phyloP scores from a whole-genome alignment of 1,139 yeast genomes.

The Geotrichum siamense region DNA sequence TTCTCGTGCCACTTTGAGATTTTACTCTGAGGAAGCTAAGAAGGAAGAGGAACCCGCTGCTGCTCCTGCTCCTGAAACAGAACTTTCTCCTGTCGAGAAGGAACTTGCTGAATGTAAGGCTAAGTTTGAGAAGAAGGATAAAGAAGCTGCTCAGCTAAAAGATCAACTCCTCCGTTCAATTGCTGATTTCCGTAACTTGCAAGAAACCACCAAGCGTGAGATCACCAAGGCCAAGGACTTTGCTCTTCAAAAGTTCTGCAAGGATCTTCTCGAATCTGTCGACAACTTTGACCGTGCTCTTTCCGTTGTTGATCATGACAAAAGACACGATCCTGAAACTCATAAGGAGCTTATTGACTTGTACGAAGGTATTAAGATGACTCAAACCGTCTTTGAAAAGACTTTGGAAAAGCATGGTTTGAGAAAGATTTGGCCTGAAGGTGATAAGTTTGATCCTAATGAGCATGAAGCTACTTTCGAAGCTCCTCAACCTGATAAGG shows the following conservation, averaged over 20 bases:
- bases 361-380: constrained; percentile 88
- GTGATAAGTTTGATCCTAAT: constrained; percentile 83
- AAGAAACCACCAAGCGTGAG: constrained; percentile 84
- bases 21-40: constrained; percentile 5
- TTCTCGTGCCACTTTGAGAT: too few species aligned
- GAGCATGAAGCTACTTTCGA: constrained; percentile 91
- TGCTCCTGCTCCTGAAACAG: constrained; percentile 16
- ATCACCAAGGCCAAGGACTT: constrained; percentile 81
- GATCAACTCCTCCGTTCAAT: constrained; percentile 76
- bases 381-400: constrained; percentile 78
- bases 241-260: constrained; percentile 89
- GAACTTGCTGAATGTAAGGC: constrained; percentile 38
- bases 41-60: constrained; percentile 21
- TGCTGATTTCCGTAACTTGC: constrained; percentile 90
- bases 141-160: constrained; percentile 74
- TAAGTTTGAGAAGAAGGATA: constrained; percentile 60
- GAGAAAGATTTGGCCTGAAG: constrained; percentile 72
- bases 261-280: constrained; percentile 79
- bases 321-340: constrained; percentile 30
- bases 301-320: constrained; percentile 60
- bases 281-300: constrained; percentile 90
- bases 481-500: constrained; percentile 79
- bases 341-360: constrained; percentile 60
- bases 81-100: constrained; percentile 14
- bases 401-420: constrained; percentile 78